Evolutionary conservation across 225 moss, liverwort and hornwort species (phyloP), one percentile per base, ranked within the genome.

Genomic region (Marchantia polymorpha): DNA sequence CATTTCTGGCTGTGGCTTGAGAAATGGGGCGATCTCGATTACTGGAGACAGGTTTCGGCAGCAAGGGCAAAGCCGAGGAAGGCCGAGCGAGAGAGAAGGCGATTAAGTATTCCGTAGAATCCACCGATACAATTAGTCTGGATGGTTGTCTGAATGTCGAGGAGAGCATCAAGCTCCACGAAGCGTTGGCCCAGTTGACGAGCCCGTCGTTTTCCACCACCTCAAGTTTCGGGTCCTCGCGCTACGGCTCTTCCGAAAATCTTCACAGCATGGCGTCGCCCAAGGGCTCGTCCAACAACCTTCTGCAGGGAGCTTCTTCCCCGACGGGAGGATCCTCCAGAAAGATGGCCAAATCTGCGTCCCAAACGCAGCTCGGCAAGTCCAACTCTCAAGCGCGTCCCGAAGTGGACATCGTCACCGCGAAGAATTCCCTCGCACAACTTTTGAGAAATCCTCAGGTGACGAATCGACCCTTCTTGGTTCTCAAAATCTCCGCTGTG

Each of bases 71-170:
- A 69, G 67, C 55, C 80, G 80, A 72, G 19, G 72, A 72, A 73
- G 59, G 80, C 80, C 58, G 80, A 80, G 80, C 72, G 80, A 80
- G 73, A 80, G 80, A 80, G 80, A 80, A 73, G 80, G 80, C n/a
- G 80, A 80, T 14, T 80, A 80, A 30, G 51, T 48, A 73, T 56
- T 29, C 60, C 31, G 22, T 51, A 23, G 71, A 69, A 31, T 54
- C 29, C 2, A 25, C 30, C 4, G 76, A 76, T 10, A 8, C 29
- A 0, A 7, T 27, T 52, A 80, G 63, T 26, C 29, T 80, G 48
- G 80, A 73, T 4, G 73, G 63, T 12, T 80, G 80, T 52, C 23
- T 80, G 58, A 80, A 80, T 80, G 69, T 80, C 4, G 80, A 80
- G 55, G 80, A 80, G 60, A 80, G 80, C 20, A 25, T 80, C 31